Conservation (phyloP, 1,284 basidiomycete species). For the Microbotryomycetes sp. region DNA sequence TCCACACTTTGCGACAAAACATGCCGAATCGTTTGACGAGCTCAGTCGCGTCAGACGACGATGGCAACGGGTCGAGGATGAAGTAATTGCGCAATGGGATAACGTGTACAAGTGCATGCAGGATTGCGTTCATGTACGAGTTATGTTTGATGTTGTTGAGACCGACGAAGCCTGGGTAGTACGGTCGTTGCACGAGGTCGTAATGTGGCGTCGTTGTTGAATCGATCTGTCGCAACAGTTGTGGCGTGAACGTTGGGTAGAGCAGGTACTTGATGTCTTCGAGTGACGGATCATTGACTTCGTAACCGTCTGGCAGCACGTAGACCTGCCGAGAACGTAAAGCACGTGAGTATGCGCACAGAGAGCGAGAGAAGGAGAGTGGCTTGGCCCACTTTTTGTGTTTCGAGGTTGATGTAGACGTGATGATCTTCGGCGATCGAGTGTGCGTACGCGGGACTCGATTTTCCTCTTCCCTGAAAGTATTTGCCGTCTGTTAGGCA, state of each 20-base stretch:
- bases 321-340: conserved; percentile 60
- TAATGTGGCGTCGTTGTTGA: conserved; percentile 51
- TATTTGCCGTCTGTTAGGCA: conserved; percentile 98
- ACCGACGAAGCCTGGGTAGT: conserved; percentile 89
- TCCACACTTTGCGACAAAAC: conserved; percentile 89
- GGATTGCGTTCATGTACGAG: conserved; percentile 95
- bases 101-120: conserved; percentile 88
- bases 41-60: conserved; percentile 49
- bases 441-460: conserved; percentile 91
- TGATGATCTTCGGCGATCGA: conserved; percentile 97
- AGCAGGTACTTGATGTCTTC: conserved; percentile 91
- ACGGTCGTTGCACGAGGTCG: conserved; percentile 72
- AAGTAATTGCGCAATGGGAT: conserved; percentile 81
- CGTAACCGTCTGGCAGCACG: conserved; percentile 95
- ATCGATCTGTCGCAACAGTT: conserved; percentile 58
- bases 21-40: conserved; percentile 73
- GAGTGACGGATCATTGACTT: conserved; percentile 87
- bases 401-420: conserved; percentile 92
- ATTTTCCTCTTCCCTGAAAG: conserved; percentile 91
- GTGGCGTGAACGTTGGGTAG: conserved; percentile 64
- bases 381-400: conserved; percentile 62
- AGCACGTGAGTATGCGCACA: too few relatives aligned
- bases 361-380: not conserved
- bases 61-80: conserved; percentile 31
- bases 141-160: conserved; percentile 96